phyloP scores from a whole-genome alignment of 2,329 filamentous ascomycete species.

The Microascus cirrosus region DNA sequence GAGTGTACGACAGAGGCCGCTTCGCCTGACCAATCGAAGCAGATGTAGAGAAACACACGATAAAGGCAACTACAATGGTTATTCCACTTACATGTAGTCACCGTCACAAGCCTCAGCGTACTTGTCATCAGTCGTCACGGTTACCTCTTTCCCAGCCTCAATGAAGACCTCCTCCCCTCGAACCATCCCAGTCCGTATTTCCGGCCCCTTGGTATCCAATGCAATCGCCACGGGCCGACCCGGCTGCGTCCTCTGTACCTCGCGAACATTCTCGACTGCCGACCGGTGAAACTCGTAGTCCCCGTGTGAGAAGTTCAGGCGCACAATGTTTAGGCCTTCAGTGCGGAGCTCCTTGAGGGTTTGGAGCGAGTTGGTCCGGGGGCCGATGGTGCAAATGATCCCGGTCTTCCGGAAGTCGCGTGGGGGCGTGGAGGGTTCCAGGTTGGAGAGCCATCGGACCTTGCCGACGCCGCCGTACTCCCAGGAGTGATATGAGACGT shows the following conservation, averaged over 20 bases:
- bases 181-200: slow-evolving; percentile 39
- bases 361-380: slow-evolving; percentile 96
- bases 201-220: slow-evolving; percentile 49
- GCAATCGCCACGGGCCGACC: slow-evolving; percentile 82
- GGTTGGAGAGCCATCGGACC: slow-evolving; percentile 54
- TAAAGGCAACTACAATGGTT: background rate
- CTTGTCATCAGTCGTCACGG: slow-evolving; percentile 1
- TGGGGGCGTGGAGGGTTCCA: slow-evolving; percentile 78
- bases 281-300: slow-evolving; percentile 81
- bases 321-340: slow-evolving; percentile 91
- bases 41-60: background rate
- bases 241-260: slow-evolving; percentile 58
- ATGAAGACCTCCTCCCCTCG: slow-evolving; percentile 63
- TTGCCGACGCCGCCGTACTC: background rate
- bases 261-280: slow-evolving; percentile 78
- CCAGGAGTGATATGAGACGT: background rate
- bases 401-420: slow-evolving; percentile 92
- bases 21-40: background rate
- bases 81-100: slow-evolving; percentile 1
- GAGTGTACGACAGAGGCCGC: background rate
- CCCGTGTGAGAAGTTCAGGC: slow-evolving; percentile 76
- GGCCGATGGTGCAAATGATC: slow-evolving; percentile 98
- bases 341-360: slow-evolving; percentile 89
- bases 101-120: background rate
- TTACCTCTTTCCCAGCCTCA: background rate